These are phyloP conservation scores for Aspergillus awamori DNA, from an alignment of 2,329 filamentous ascomycete species.

Conservation along the genomic window DNA sequence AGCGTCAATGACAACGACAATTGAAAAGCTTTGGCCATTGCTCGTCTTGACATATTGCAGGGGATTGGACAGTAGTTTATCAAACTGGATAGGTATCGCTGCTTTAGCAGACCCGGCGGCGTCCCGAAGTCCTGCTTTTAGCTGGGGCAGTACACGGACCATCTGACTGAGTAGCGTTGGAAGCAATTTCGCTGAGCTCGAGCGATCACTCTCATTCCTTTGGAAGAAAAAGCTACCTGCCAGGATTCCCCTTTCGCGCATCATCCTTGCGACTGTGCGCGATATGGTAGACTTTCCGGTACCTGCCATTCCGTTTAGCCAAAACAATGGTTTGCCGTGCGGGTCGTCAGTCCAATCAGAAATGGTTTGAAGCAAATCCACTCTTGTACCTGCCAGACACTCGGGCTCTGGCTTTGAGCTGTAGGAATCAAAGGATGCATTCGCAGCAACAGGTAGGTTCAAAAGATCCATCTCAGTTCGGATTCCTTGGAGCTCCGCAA, in stretches of 20 bases:
- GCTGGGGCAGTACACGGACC: conserved; percentile 31
- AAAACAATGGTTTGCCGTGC: conserved; percentile 31
- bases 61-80: conserved; percentile 30
- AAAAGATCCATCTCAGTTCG: background rate
- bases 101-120: conserved; percentile 28
- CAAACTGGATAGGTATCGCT: conserved; percentile 30
- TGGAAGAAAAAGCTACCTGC: conserved; percentile 52
- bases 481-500: background rate
- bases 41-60: conserved; percentile 14
- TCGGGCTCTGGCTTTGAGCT: conserved; percentile 15
- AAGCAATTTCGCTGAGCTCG: conserved; percentile 40
- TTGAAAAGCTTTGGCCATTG: background rate
- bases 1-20: conserved; percentile 28
- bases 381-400: conserved; percentile 28
- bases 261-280: conserved; percentile 31
- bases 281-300: conserved; percentile 34
- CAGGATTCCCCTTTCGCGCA: conserved; percentile 26
- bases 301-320: conserved; percentile 41
- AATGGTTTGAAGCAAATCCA: conserved; percentile 24
- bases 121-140: conserved; percentile 24
- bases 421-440: conserved; percentile 23
- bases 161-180: conserved; percentile 38
- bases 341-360: conserved; percentile 24
- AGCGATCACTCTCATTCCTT: conserved; percentile 44
- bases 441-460: conserved; percentile 1